Evolutionary conservation across 106 monocot genomes (phyloP), one percentile per base, ranked within the genome.

Genomic region (Ottelia alismoides): DNA sequence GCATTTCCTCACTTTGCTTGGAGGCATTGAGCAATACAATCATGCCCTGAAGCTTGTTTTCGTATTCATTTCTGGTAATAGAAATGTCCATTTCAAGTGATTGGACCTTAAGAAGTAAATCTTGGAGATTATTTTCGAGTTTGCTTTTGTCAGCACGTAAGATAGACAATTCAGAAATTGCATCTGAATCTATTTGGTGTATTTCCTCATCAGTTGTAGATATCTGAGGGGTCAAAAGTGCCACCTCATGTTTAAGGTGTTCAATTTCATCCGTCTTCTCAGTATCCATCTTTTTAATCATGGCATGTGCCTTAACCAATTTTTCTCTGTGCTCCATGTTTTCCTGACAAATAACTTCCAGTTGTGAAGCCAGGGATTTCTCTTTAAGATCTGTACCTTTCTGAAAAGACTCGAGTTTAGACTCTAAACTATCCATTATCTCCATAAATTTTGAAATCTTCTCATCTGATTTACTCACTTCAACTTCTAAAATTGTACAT

Each of bases 1-100:
- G 62, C 63, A 76, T 85, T 72, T 88, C 84, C 58, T 96, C 96
- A 63, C 82, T 89, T 47, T 79, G 78, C 69, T 89, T 96, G 20
- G 89, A 96, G 16, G 85, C 78, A 70, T 79, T 78, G 19, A 88
- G 72, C 65, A 79, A 66, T 66, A 75, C 85, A 70, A 70, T 74
- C 31, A 89, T 72, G 45, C 66, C 78, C 61, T 79, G 78, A 64
- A 82, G 57, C 58, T 84, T 88, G 45, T 60, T 67, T 6, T 60
- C 73, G 54, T 81, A 82, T 23, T 88, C 94, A 44, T 59, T 62
- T 51, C 51, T 61, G 25, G 81, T 63, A 58, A 56, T 59, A 59
- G 73, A 57, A 26, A 88, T 31, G 55, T 94, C 73, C 29, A 45
- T 75, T 61, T 94, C 81, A 66, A 73, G 71, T 7, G 62, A 57